Percentiles rank a stretch among this genome's conserved stretches.
These are phyloP conservation scores for Calycina herbarum DNA, from an alignment of 2,329 filamentous ascomycete genomes.

Conservation along the genomic window DNA sequence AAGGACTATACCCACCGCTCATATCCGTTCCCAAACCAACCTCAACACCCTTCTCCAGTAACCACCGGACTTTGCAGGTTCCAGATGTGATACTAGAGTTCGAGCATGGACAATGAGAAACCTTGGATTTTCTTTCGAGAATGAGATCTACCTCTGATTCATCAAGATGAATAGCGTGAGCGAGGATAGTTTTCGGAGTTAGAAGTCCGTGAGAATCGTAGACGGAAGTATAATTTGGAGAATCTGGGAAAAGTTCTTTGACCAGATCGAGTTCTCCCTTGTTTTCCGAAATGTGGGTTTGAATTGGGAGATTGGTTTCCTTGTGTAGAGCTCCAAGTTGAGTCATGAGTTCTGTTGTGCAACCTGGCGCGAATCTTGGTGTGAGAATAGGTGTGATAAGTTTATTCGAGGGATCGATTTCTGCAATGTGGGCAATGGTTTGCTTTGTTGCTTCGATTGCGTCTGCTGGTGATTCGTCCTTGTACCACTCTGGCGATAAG, in stretches of 20 bases:
- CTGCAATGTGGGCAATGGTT: conserved; percentile 64
- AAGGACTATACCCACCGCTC: conserved; percentile 80
- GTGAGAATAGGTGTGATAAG: conserved; percentile 82
- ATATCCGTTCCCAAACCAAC: conserved; percentile 91
- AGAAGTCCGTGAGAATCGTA: conserved; percentile 76
- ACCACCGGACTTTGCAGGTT: conserved; percentile 69
- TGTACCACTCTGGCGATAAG: conserved; percentile 74
- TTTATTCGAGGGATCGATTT: conserved; percentile 62
- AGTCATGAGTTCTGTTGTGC: conserved; percentile 58
- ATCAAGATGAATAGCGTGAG: conserved; percentile 78
- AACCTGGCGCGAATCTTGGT: conserved; percentile 66
- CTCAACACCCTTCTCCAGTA: conserved; percentile 72
- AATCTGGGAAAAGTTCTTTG: conserved; percentile 63
- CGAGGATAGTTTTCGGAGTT: conserved; percentile 73
- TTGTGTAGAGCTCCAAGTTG: conserved; percentile 64
- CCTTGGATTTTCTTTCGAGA: conserved; percentile 58
- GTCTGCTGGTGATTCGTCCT: conserved; percentile 65
- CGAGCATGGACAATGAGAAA: conserved; percentile 84
- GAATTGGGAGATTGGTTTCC: conserved; percentile 65
- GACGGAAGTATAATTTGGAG: conserved; percentile 67
- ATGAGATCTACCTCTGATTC: conserved; percentile 67
- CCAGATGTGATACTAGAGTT: conserved; percentile 84
- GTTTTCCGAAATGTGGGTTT: conserved; percentile 93
- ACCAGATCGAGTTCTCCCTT: conserved; percentile 72
- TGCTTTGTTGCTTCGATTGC: conserved; percentile 56